Base-by-base conservation (phyloP, 495 filamentous ascomycete species). In the Xylaria longipes region DNA sequence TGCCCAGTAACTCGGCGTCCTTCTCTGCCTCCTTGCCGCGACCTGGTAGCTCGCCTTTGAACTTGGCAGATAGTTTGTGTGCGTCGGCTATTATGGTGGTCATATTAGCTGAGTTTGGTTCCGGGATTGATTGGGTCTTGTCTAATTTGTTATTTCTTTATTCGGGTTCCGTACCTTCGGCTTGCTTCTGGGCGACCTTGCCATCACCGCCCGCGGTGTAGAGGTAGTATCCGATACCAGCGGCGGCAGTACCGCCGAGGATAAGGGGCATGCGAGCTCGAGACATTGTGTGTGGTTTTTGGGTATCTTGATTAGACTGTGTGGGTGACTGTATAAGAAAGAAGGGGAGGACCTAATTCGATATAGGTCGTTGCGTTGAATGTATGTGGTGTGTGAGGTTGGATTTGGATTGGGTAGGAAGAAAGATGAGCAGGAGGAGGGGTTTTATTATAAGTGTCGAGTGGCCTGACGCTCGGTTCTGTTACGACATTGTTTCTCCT, bases 171-270 rank as follows among this genome's bases (percentile, higher is more conserved):
- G 11, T 81, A 97, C 96, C 86, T 84, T 97, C 93, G 73, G 92
- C 85, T 71, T 94, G 82, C 84, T 95, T 92, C 86, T 92, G 87
- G 14, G 95, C 95, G 35, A 87, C 88, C 70, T 91, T 90, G n/a
- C 93, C 88, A 78, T 91, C 86, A 45, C 96, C 96, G 63, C 95
- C 94, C 1, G 95, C 93, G 29, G 83, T 86, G 83, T 97, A 98
- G 65, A 98, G 86, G 85, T 98, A 99, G 87, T 98, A 98, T 20
- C 91, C 95, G 54, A 88, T 85, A 48, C 88, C 89, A 68, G 89
- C 91, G 22, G 87, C 92, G 54, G 87, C 91, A 17, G 84, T 87
- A 61, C 89, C 76, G 71, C 89, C 93, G 50, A 93, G 73, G 74
- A 86, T 83, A 61, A 91, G 74, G 46, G 87, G 86, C 37, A 86